Conservation (phyloP, 163 green algal genomes). For the Scenedesmus sp. region DNA sequence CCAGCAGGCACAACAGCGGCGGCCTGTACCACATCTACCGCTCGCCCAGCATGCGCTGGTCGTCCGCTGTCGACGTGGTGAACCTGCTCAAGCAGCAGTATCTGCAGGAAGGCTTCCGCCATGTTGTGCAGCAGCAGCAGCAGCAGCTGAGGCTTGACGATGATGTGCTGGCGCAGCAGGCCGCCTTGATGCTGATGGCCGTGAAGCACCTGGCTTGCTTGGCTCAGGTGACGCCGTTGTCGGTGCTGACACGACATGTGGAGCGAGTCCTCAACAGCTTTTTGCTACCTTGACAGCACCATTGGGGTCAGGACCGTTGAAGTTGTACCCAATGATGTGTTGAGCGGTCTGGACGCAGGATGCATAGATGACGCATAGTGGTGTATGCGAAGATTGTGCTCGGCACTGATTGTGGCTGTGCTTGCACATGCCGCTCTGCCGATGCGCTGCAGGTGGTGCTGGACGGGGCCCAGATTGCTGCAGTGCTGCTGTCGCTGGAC, state of each 20-base stretch:
- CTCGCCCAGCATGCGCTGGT: constrained; percentile 5
- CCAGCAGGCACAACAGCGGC: neutral
- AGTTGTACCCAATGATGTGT: no score
- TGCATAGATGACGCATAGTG: no score
- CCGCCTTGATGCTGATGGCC: constrained; percentile 42
- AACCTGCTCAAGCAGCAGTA: neutral
- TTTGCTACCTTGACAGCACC: no score
- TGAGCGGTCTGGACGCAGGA: no score
- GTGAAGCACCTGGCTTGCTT: constrained; percentile 36
- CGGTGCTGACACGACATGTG: no score
- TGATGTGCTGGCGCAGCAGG: neutral
- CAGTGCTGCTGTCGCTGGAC: constrained; percentile 34
- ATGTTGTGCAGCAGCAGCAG: neutral
- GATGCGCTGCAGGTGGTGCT: constrained; percentile 15
- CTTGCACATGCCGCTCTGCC: neutral
- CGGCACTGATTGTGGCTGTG: neutral
- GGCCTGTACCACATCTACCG: constrained; percentile 4
- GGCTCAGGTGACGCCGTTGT: neutral
- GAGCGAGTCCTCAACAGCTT: no score
- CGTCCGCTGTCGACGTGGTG: neutral
- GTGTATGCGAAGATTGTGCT: no score
- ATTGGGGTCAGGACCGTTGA: no score
- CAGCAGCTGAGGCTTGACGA: neutral
- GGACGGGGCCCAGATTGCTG: constrained; percentile 29
- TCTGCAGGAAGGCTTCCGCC: neutral